Evolutionary conservation across 345 rosid species (phyloP).

Genomic region (Euphorbia lathyris): DNA sequence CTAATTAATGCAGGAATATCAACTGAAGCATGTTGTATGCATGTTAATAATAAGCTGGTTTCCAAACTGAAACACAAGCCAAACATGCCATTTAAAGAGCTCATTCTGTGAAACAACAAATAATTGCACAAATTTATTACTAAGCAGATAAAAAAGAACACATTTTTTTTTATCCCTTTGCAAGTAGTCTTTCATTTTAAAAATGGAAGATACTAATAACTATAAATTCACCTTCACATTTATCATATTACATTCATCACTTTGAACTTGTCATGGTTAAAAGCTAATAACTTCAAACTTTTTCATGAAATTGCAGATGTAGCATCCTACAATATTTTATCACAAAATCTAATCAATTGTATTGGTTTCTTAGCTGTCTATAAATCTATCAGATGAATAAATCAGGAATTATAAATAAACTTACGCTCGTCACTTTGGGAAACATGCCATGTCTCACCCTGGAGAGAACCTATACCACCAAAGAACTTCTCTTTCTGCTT

Average conservation of each 20-base stretch:
- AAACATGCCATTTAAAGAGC: no score
- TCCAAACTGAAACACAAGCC: no score
- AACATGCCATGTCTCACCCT: conserved; percentile 99
- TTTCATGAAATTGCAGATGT: neutral
- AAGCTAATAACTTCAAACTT: neutral
- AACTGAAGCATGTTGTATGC: neutral
- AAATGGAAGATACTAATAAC: no score
- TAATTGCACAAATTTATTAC: neutral
- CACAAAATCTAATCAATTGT: neutral
- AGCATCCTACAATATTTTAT: neutral
- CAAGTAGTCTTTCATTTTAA: neutral
- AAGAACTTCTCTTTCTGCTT: conserved; percentile 99
- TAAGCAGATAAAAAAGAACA: neutral
- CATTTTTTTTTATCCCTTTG: neutral
- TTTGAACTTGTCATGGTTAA: neutral
- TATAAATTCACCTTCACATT: no score
- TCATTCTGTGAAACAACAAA: neutral
- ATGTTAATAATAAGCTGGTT: neutral
- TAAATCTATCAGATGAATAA: neutral
- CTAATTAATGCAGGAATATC: no score
- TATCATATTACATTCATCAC: neutral
- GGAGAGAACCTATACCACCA: conserved; percentile 91
- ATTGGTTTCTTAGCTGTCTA: neutral
- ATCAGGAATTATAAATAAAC: conserved; percentile 20
- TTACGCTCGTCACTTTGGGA: conserved; percentile 75